Base-by-base conservation (phyloP, 768 basidiomycete genomes). In the Lyophyllum atratum region DNA sequence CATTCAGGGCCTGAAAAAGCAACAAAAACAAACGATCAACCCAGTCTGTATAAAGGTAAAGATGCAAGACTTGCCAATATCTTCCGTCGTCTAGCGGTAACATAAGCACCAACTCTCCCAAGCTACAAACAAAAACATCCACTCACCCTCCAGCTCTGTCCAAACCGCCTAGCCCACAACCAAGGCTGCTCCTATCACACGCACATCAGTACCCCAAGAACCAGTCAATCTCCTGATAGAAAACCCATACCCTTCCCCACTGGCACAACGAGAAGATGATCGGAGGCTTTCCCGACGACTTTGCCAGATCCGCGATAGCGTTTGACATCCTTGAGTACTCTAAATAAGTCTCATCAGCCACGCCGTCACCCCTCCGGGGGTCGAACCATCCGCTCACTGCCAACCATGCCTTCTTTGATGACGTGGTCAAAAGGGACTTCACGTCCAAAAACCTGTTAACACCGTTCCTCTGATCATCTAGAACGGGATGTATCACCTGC, bases 81-180 rank as follows among this genome's bases (percentile, higher is more conserved):
- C 82, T 44, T 69, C 71, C 1, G 82, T 85, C 7, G 82, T 82
- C 85, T 86, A 39, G 14, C 24, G 4, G 45, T n/a, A 49, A 31
- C 37, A 37, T n/a, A 25, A 55, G 54, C 57, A 33, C 58, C 4
- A 15, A 15, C 17, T 49, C 25, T 8, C 45, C 3, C 25, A 26
- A 15, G 11, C 58, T 50, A 12, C 24, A 26, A 10, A 29, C 45
- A 2, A n/a, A 25, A 29, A 8, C 15, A 8, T 29, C 22, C 22
- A 49, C 77, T 47, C 64, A 85, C 85, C 67, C 87, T 73, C 87
- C 87, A 88, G 66, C 84, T 86, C 59, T 89, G 87, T 80, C 86
- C 87, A 82, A 59, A 69, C 70, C 62, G 24, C 15, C 26, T 48
- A 8, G 62, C 76, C 64, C 68, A 76, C 48, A 80, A 59, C 85